Percentiles rank a stretch among this genome's conserved stretches.
Evolutionary conservation across 805 yeast species (phyloP).

Genomic region (Candida ficus): DNA sequence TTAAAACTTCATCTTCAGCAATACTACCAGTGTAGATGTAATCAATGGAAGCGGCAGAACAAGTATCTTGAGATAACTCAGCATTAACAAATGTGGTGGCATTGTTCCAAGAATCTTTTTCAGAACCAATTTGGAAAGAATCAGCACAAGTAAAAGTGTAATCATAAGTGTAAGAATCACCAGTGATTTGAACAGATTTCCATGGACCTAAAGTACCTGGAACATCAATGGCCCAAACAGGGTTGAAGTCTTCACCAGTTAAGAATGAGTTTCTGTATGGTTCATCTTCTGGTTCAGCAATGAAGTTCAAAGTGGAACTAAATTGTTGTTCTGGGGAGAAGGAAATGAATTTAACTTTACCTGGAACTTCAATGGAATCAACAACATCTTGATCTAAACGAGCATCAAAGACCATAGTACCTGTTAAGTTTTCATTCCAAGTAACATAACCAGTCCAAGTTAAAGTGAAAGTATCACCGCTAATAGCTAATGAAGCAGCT

Average conservation of each 20-base stretch:
- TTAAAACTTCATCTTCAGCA: neutral
- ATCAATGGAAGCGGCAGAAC: neutral
- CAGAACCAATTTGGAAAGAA: conserved; percentile 2
- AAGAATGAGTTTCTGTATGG: conserved; percentile 8
- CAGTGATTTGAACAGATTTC: neutral
- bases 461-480: neutral
- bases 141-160: conserved; percentile 4
- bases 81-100: conserved; percentile 3
- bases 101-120: conserved; percentile 2
- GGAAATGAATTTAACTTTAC: conserved; percentile 1
- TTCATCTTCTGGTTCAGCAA: conserved; percentile 4
- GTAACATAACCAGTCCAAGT: conserved; percentile 2
- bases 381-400: conserved; percentile 1
- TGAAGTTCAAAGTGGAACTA: neutral
- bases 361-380: neutral
- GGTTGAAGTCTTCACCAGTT: neutral
- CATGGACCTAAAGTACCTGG: conserved; percentile 11
- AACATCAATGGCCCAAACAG: conserved; percentile 8
- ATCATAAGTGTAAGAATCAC: neutral
- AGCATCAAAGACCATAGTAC: conserved; percentile 4
- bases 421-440: conserved; percentile 5
- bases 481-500: neutral
- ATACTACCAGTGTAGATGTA: neutral
- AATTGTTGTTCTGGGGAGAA: conserved; percentile 4
- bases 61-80: neutral